These are phyloP conservation scores for Polychaeton citri DNA, from an alignment of 2,329 filamentous ascomycete species.

Conservation along the genomic window DNA sequence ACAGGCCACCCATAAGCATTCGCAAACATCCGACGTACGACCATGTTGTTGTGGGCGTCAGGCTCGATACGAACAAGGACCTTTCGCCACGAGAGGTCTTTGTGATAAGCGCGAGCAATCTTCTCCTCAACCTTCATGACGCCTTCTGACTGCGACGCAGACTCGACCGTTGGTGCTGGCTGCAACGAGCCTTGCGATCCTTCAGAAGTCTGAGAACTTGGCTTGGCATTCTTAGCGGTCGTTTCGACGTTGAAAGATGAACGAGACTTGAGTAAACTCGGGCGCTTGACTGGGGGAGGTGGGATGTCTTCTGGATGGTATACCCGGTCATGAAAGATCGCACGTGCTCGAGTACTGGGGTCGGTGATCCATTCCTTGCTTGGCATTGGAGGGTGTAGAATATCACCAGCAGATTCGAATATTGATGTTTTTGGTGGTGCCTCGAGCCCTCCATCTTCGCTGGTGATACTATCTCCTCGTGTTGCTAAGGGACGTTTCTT, in stretches of 20 bases:
- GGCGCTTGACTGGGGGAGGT: slow-evolving; percentile 47
- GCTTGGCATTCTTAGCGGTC: slow-evolving; percentile 9
- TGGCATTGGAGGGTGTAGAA: slow-evolving; percentile 81
- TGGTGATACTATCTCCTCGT: slow-evolving; percentile 37
- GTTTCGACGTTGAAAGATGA: slow-evolving; percentile 25
- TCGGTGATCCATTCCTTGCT: slow-evolving; percentile 70
- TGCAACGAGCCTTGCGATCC: slow-evolving; percentile 25
- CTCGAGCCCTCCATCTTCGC: slow-evolving; percentile 16
- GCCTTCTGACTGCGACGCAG: slow-evolving; percentile 43
- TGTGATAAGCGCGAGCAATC: slow-evolving; percentile 90
- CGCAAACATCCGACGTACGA: slow-evolving; percentile 89
- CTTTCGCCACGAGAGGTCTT: slow-evolving; percentile 86
- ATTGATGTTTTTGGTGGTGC: slow-evolving; percentile 84
- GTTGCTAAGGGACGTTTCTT: slow-evolving; percentile 30
- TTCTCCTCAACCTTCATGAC: slow-evolving; percentile 92
- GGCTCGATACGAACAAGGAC: slow-evolving; percentile 91
- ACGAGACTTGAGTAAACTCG: slow-evolving; percentile 1
- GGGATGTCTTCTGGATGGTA: slow-evolving; percentile 93
- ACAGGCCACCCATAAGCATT: slow-evolving; percentile 98
- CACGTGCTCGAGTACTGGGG: slow-evolving; percentile 65
- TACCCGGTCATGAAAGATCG: slow-evolving; percentile 93
- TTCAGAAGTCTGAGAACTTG: neutral
- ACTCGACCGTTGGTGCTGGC: slow-evolving; percentile 23
- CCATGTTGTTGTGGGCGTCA: slow-evolving; percentile 96
- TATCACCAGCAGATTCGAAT: slow-evolving; percentile 86